These are phyloP conservation scores for Colletotrichum phormii DNA, from an alignment of 2,329 filamentous ascomycete genomes.

Conservation along the genomic window DNA sequence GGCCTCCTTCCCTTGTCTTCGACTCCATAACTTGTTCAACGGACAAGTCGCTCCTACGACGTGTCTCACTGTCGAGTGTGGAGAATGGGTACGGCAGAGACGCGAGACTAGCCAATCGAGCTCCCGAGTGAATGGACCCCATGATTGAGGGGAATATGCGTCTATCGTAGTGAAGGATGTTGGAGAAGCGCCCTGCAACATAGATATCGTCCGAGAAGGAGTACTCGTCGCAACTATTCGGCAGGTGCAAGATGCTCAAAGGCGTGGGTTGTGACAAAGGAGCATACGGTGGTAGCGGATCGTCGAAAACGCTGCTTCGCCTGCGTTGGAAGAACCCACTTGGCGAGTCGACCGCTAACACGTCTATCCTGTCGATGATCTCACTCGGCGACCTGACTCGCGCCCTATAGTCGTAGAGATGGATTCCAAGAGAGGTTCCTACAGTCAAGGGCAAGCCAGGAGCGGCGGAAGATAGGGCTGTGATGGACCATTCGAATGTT, in stretches of 20 bases:
- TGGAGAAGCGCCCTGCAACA: constrained; percentile 89
- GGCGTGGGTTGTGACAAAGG: constrained; percentile 84
- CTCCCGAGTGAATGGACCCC: constrained; percentile 86
- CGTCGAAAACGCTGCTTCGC: constrained; percentile 58
- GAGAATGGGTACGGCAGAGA: constrained; percentile 77
- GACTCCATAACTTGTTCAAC: constrained; percentile 63
- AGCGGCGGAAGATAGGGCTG: constrained; percentile 79
- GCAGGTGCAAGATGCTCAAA: constrained; percentile 83
- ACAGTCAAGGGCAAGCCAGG: constrained; percentile 80
- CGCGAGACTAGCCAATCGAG: constrained; percentile 78
- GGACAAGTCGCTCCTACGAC: constrained; percentile 66
- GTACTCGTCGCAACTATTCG: constrained; percentile 61
- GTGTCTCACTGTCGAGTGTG: constrained; percentile 68
- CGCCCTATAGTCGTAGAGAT: constrained; percentile 82
- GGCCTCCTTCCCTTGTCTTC: constrained; percentile 64
- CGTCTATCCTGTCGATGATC: constrained; percentile 30
- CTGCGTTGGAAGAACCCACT: constrained; percentile 48
- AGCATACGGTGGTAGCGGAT: constrained; percentile 70
- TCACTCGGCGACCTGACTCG: constrained; percentile 47
- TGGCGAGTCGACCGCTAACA: constrained; percentile 40
- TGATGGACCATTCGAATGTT: constrained; percentile 84
- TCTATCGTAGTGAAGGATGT: constrained; percentile 88
- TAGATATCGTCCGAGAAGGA: constrained; percentile 83
- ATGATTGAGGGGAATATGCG: constrained; percentile 83
- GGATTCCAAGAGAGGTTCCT: constrained; percentile 83